These are phyloP conservation scores for Bretziella fagacearum DNA, from an alignment of 2,329 filamentous ascomycete species.

Conservation along the genomic window DNA sequence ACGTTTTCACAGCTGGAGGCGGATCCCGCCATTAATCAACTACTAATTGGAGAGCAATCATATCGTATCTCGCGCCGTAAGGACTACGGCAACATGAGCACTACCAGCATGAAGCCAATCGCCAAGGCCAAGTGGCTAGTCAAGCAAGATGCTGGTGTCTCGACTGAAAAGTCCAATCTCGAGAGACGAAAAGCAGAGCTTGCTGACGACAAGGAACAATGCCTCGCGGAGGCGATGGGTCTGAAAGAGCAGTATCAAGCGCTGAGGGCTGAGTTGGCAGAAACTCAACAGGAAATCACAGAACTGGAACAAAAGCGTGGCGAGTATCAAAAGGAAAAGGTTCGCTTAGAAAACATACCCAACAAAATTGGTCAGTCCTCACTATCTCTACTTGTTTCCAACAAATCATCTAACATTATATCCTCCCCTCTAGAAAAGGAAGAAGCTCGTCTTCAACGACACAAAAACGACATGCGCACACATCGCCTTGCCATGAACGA, in stretches of 20 bases:
- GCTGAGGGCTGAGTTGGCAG: background rate
- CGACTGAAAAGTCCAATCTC: conserved; percentile 44
- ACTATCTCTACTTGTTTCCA: background rate
- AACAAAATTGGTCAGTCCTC: conserved; percentile 37
- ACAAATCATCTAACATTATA: background rate
- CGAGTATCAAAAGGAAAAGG: conserved; percentile 46
- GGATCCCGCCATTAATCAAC: conserved; percentile 43
- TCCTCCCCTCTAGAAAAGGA: background rate
- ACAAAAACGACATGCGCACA: conserved; percentile 30
- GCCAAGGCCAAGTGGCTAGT: background rate
- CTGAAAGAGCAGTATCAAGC: background rate
- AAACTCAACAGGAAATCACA: background rate
- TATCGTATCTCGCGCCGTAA: conserved; percentile 52
- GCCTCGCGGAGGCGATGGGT: conserved; percentile 27
- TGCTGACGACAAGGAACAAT: conserved; percentile 20
- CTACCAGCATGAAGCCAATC: conserved; percentile 37
- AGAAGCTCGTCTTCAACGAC: background rate
- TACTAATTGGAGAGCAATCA: conserved; percentile 47
- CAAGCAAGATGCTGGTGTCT: conserved; percentile 28
- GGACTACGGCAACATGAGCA: conserved; percentile 64
- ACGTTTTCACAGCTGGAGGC: conserved; percentile 50
- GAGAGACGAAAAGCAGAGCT: conserved; percentile 33
- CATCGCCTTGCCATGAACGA: conserved; percentile 44
- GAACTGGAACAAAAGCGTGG: conserved; percentile 45
- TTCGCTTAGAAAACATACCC: conserved; percentile 49